phyloP scores from a whole-genome alignment of 345 rosid species.

The Odontarrhena argentea region DNA sequence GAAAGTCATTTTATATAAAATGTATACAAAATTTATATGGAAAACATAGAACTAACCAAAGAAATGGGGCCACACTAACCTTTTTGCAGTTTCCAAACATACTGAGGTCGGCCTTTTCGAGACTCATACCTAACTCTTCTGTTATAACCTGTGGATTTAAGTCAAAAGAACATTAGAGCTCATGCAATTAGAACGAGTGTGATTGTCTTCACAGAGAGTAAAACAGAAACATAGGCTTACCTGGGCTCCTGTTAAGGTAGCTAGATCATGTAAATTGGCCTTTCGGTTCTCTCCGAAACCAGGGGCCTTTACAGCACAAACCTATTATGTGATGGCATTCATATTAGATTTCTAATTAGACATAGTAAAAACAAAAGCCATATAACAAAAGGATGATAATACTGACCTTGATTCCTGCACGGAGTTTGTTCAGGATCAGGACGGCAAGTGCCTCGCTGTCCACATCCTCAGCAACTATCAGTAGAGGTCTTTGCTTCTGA shows the following conservation, averaged over 20 bases:
- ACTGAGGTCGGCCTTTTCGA: slow-evolving; percentile 80
- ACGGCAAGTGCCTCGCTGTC: slow-evolving; percentile 96
- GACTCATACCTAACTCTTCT: slow-evolving; percentile 89
- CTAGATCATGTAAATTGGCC: slow-evolving; percentile 83
- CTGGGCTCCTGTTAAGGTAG: slow-evolving; percentile 85
- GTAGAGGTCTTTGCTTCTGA: slow-evolving; percentile 83
- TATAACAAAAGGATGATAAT: neutral
- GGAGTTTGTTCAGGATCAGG: slow-evolving; percentile 87
- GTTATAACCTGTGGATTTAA: slow-evolving; percentile 59
- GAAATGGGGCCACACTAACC: slow-evolving; percentile 36
- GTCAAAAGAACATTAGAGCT: slow-evolving; percentile 2
- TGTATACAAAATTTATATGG: neutral
- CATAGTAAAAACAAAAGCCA: neutral
- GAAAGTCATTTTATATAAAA: slow-evolving; percentile 16
- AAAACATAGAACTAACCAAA: neutral
- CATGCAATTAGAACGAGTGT: slow-evolving; percentile 6
- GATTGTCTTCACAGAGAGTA: neutral
- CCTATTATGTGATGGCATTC: slow-evolving; percentile 45
- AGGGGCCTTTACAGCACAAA: slow-evolving; percentile 96
- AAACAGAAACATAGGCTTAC: slow-evolving; percentile 44
- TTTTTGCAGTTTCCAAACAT: slow-evolving; percentile 91
- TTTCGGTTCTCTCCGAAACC: slow-evolving; percentile 98
- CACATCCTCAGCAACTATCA: slow-evolving; percentile 88
- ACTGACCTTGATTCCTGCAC: slow-evolving; percentile 95
- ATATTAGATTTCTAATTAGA: neutral